phyloP scores from a whole-genome alignment of 1,139 yeast species.

The Suhomyces yuchorum region DNA sequence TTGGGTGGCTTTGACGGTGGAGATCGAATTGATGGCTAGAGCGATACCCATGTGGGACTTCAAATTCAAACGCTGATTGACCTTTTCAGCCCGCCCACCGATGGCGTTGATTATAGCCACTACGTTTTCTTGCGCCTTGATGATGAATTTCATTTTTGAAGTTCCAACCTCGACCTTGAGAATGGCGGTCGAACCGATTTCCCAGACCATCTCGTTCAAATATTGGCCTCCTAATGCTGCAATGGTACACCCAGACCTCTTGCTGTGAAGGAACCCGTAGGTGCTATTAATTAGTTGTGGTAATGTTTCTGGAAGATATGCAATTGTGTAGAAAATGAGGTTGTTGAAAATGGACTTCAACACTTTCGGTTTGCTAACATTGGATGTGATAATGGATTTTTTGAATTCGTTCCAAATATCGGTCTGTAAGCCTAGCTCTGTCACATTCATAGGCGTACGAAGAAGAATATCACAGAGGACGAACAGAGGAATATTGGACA shows the following conservation, averaged over 20 bases:
- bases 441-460: constrained; percentile 37
- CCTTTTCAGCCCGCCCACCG: constrained; percentile 13
- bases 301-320: constrained; percentile 26
- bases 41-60: constrained; percentile 44
- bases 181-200: constrained; percentile 6
- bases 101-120: constrained; percentile 23
- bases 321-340: constrained; percentile 30
- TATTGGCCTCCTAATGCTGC: constrained; percentile 10
- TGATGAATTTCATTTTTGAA: constrained; percentile 16
- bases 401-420: constrained; percentile 38
- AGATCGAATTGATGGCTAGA: constrained; percentile 30
- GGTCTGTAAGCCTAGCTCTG: constrained; percentile 37
- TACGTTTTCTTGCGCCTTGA: constrained; percentile 35
- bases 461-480: constrained; percentile 37
- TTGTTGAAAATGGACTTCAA: constrained; percentile 29
- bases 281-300: constrained; percentile 22
- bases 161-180: neutral
- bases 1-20: constrained; percentile 28
- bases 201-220: constrained; percentile 19
- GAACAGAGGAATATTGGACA: constrained; percentile 39
- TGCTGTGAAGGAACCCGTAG: constrained; percentile 15
- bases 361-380: constrained; percentile 21
- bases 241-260: constrained; percentile 11
- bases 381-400: constrained; percentile 21
- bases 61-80: constrained; percentile 26